Conservation (phyloP, 2,329 filamentous ascomycete species). For the Xylariaceae sp. region DNA sequence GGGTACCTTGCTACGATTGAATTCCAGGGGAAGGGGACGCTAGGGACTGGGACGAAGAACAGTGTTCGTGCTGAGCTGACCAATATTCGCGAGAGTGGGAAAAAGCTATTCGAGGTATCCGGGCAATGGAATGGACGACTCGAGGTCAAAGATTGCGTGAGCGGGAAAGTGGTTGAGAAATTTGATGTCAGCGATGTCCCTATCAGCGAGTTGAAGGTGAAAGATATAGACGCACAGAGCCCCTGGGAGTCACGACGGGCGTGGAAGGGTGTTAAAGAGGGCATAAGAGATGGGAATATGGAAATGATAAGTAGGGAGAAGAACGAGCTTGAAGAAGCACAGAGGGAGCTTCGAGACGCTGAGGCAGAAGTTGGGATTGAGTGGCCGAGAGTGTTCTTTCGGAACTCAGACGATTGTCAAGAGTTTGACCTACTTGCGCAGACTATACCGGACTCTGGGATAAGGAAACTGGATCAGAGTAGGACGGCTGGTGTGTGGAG, state of each 20-base stretch:
- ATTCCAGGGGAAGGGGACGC: constrained; percentile 19
- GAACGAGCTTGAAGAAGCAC: constrained; percentile 22
- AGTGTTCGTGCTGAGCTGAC: constrained; percentile 24
- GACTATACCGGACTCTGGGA: constrained; percentile 16
- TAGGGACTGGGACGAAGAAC: constrained; percentile 19
- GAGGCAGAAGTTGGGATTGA: constrained; percentile 15
- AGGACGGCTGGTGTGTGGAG: constrained; percentile 24
- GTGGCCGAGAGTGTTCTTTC: constrained; percentile 27
- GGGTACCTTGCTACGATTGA: constrained; percentile 26
- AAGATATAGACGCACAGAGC: constrained; percentile 17
- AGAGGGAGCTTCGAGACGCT: constrained; percentile 23
- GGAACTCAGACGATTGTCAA: not conserved
- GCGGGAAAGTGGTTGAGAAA: constrained; percentile 13
- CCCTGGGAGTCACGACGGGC: constrained; percentile 27
- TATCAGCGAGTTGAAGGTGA: constrained; percentile 7
- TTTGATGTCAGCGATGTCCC: constrained; percentile 22
- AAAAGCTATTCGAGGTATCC: constrained; percentile 27
- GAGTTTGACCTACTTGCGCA: constrained; percentile 22
- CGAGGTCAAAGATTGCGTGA: constrained; percentile 17
- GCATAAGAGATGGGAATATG: constrained; percentile 20
- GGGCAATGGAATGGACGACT: constrained; percentile 29
- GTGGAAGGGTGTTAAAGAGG: constrained; percentile 20
- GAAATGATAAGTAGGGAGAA: constrained; percentile 15
- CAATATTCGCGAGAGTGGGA: constrained; percentile 11
- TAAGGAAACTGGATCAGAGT: constrained; percentile 5